Percentiles rank a stretch among this genome's conserved stretches.
Conservation (phyloP, 108 stramenopile genomes). For the Seminavis robusta region DNA sequence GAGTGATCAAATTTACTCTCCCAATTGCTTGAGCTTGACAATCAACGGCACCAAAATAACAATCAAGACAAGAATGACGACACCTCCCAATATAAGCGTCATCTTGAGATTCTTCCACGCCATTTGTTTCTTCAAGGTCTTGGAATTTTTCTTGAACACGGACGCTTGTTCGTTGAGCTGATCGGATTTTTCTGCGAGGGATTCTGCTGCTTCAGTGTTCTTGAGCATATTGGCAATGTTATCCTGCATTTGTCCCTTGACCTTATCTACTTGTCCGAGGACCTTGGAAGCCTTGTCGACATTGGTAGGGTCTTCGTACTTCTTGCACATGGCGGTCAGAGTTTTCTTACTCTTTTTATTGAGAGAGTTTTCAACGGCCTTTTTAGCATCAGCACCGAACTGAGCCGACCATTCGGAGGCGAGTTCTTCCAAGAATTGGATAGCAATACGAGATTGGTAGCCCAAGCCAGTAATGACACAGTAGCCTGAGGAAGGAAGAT, state of each 20-base stretch:
- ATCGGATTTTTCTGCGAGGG: slow-evolving; percentile 69
- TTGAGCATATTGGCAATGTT: slow-evolving; percentile 87
- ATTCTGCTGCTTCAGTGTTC: slow-evolving; percentile 85
- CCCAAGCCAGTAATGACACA: slow-evolving; percentile 79
- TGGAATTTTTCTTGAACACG: slow-evolving; percentile 85
- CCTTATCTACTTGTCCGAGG: slow-evolving; percentile 77
- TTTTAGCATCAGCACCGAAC: slow-evolving; percentile 65
- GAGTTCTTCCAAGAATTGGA: slow-evolving; percentile 70
- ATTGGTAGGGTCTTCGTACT: slow-evolving; percentile 81
- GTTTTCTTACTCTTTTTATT: slow-evolving; percentile 75
- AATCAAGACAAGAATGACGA: slow-evolving; percentile 69
- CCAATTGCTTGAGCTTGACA: slow-evolving; percentile 59
- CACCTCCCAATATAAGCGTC: slow-evolving; percentile 71
- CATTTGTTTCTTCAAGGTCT: slow-evolving; percentile 85
- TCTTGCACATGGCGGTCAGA: slow-evolving; percentile 53
- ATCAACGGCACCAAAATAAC: slow-evolving; percentile 79
- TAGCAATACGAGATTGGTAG: slow-evolving; percentile 84
- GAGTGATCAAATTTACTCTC: too few relatives aligned
- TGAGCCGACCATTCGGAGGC: slow-evolving; percentile 65
- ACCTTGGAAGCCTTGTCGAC: slow-evolving; percentile 82
- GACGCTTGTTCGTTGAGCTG: slow-evolving; percentile 88
- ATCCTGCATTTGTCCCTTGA: slow-evolving; percentile 82
- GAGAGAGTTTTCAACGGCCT: slow-evolving; percentile 66
- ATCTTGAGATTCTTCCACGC: slow-evolving; percentile 90
- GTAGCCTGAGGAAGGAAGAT: slow-evolving; percentile 44